These are phyloP conservation scores for Delphinella strobiligena DNA, from an alignment of 2,329 filamentous ascomycete genomes.

Conservation along the genomic window DNA sequence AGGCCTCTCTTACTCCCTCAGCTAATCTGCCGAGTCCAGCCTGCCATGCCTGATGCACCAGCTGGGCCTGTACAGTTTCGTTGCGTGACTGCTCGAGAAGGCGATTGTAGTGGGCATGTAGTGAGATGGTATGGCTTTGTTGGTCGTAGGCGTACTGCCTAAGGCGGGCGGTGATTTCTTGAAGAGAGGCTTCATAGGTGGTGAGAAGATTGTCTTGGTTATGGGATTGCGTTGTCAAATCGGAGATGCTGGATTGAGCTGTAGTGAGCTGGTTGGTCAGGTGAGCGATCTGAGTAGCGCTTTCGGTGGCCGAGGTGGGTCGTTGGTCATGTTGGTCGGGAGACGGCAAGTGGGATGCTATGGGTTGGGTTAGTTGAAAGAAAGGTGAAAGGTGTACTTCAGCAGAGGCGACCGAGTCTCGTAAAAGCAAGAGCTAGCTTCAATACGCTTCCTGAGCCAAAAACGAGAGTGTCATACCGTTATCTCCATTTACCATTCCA, in stretches of 20 bases:
- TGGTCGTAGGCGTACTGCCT: conserved; percentile 27
- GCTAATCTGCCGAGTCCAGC: conserved; percentile 31
- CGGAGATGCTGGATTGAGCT: conserved; percentile 13
- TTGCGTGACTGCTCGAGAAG: conserved; percentile 31
- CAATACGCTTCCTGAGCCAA: not conserved
- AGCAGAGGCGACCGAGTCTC: not conserved
- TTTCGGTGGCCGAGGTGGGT: not conserved
- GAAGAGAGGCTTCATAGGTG: conserved; percentile 29
- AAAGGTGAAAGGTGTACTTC: not conserved
- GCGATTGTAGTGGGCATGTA: conserved; percentile 36
- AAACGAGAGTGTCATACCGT: not conserved
- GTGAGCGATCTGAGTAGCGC: conserved; percentile 1
- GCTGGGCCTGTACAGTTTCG: conserved; percentile 32
- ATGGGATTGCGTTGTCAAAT: conserved; percentile 14
- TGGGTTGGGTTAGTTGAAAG: no score
- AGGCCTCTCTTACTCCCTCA: conserved; percentile 28
- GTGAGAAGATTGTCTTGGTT: conserved; percentile 3
- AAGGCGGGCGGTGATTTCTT: conserved; percentile 19
- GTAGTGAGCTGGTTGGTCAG: conserved; percentile 1
- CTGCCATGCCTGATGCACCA: conserved; percentile 39
- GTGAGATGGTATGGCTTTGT: conserved; percentile 28
- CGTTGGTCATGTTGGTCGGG: no score
- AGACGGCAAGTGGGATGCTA: no score
- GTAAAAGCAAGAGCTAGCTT: not conserved
- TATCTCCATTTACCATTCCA: not conserved